Base-by-base conservation (phyloP, 225 moss, liverwort and hornwort species). In the Anthoceros angustus region DNA sequence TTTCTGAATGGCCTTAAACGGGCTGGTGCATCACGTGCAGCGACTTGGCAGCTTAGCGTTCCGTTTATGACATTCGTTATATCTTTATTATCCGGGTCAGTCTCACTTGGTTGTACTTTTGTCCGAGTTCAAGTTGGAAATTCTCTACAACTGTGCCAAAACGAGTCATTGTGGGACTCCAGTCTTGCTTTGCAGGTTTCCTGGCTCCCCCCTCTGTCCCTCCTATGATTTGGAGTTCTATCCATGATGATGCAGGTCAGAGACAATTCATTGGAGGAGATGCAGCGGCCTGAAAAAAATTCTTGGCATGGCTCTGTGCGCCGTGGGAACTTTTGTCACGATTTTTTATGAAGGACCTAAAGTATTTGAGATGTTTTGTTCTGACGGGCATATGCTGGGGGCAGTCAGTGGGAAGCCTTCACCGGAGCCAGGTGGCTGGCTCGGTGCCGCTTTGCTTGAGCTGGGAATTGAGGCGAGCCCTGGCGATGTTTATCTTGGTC, bases 21-120 rank as follows among this genome's bases (percentile, higher is more conserved):
- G 14, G 91, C 95, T 0, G 88, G 91, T 25, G 86, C 95, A 67
- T 71, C 84, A 43, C 85, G 81, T 42, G 95, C 85, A 74, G 86
- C 95, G 63, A 85, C 95, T 38, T 43, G 78, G 66, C 95, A 95
- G 70, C 88, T 86, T 67, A 80, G 79, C 38, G 81, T 91, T 64
- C 95, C 95, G 69, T 91, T 95, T 24, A 86, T 90, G 70, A 95
- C 91, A 67, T 80, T 88, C 66, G 11, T 95, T 60, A 70, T 95
- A 72, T 88, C 95, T 67, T 77, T 83, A 42, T 62, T 91, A 68
- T 66, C 83, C 62, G 77, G 93, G 93, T 93, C 75, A 70, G 86
- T 81, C 67, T 62, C 67, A 1, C 32, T 32, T 32, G 32, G 4
- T 32, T 32, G 32, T 4, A 32, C 32, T 32, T 32, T 32, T 32